phyloP scores from a whole-genome alignment of 495 filamentous ascomycete genomes.

The Lindgomyces ingoldianus region DNA sequence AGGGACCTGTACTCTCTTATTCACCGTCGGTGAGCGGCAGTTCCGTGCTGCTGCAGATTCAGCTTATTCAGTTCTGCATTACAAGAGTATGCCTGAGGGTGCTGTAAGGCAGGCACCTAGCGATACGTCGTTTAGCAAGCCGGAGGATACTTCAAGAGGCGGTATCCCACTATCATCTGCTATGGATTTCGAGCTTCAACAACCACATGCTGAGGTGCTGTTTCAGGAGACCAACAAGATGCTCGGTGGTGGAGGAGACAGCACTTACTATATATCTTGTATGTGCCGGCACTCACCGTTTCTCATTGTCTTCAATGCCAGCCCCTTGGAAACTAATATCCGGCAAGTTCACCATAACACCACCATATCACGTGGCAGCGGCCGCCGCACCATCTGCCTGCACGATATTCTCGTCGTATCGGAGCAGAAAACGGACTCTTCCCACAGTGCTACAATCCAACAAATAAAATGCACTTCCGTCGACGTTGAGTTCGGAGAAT shows the following conservation, averaged over 20 bases:
- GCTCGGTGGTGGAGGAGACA: not conserved
- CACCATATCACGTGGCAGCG: not conserved
- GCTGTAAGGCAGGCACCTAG: not conserved
- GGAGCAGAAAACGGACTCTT: not conserved
- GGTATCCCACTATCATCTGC: not conserved
- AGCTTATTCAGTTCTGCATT: not conserved
- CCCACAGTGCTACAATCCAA: not conserved
- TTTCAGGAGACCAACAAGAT: not conserved
- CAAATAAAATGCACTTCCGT: conserved; percentile 2
- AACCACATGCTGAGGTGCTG: not conserved
- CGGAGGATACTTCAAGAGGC: not conserved
- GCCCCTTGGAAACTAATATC: not conserved
- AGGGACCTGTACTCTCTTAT: not conserved
- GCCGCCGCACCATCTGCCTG: not conserved
- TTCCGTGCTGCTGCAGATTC: not conserved
- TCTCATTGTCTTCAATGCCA: not conserved
- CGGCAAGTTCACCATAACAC: conserved; percentile 1
- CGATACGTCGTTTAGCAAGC: not conserved
- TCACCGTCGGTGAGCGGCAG: not conserved
- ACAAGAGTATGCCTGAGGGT: not conserved
- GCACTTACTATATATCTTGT: conserved; percentile 4
- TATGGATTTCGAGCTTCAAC: not conserved
- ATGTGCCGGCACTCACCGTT: not conserved
- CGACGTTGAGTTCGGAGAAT: not conserved
- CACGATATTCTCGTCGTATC: not conserved